phyloP scores from a whole-genome alignment of 805 yeast genomes.

The Isabelozyma gotoi region DNA sequence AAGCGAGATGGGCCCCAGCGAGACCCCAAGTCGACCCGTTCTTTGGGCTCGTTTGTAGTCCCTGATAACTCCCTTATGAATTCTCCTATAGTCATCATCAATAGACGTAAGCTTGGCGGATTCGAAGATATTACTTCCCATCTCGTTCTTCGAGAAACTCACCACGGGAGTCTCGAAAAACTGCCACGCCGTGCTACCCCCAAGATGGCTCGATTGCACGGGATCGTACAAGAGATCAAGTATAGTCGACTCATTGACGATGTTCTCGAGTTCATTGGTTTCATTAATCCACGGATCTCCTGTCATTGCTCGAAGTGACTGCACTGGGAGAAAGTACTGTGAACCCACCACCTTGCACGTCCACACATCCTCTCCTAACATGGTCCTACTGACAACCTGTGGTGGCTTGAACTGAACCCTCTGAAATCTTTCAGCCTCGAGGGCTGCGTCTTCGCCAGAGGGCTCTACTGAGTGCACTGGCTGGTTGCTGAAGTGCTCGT shows the following conservation, averaged over 20 bases:
- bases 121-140: conserved; percentile 4
- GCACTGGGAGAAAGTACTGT: conserved; percentile 48
- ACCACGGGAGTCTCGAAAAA: conserved; percentile 27
- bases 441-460: too few relatives aligned
- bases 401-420: conserved; percentile 24
- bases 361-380: conserved; percentile 55
- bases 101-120: conserved; percentile 18
- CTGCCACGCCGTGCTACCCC: conserved; percentile 34
- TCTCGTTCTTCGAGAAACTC: conserved; percentile 3
- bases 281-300: conserved; percentile 46
- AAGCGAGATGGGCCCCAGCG: too few relatives aligned
- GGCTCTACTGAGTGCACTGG: conserved; percentile 25
- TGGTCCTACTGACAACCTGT: conserved; percentile 26
- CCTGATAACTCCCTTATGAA: conserved; percentile 21
- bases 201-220: conserved; percentile 36
- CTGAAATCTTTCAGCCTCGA: conserved; percentile 13
- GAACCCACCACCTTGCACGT: conserved; percentile 42
- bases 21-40: too few relatives aligned
- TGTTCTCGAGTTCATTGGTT: conserved; percentile 19
- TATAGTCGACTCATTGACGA: conserved; percentile 40
- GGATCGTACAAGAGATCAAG: conserved; percentile 42
- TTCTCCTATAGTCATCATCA: conserved; percentile 36
- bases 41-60: too few relatives aligned
- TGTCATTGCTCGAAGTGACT: conserved; percentile 43
- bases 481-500: conserved; percentile 7